Conservation (phyloP, 768 basidiomycete genomes). For the Austroboletus eburneus region DNA sequence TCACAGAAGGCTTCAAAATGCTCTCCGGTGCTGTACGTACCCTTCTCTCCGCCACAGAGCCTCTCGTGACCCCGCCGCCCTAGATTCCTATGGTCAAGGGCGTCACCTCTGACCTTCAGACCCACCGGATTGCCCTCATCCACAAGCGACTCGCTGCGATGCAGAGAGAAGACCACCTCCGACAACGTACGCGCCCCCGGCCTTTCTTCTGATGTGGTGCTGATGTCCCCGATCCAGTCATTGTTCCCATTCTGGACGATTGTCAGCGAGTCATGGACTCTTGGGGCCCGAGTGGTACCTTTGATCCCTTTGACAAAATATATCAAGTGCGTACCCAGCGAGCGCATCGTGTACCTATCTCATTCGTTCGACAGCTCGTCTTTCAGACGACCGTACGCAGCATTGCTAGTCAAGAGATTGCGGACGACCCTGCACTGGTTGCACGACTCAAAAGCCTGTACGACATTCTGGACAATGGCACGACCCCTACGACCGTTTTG, state of each 20-base stretch:
- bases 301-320: constrained; percentile 70
- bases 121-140: constrained; percentile 56
- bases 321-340: constrained; percentile 49
- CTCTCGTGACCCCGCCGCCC: too few species aligned
- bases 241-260: constrained; percentile 63
- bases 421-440: constrained; percentile 60
- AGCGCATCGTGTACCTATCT: background rate
- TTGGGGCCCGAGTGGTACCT: constrained; percentile 61
- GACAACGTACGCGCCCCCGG: constrained; percentile 45
- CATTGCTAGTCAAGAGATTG: constrained; percentile 64
- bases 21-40: constrained; percentile 70
- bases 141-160: constrained; percentile 65
- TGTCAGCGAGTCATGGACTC: constrained; percentile 53
- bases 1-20: constrained; percentile 76
- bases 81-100: constrained; percentile 78
- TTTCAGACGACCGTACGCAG: constrained; percentile 73
- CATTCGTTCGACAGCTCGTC: constrained; percentile 42
- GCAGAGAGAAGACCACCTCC: constrained; percentile 60
- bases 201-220: constrained; percentile 1
- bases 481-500: constrained; percentile 68
- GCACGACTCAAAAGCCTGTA: constrained; percentile 60
- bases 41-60: too few species aligned
- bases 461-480: constrained; percentile 63
- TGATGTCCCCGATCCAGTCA: constrained; percentile 42
- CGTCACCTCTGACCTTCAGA: constrained; percentile 67